A percentile compares a stretch with the other conserved stretches of the same genome.
phyloP scores from a whole-genome alignment of 164 flowering plant species.

The grape (Vitis vinifera) region DNA sequence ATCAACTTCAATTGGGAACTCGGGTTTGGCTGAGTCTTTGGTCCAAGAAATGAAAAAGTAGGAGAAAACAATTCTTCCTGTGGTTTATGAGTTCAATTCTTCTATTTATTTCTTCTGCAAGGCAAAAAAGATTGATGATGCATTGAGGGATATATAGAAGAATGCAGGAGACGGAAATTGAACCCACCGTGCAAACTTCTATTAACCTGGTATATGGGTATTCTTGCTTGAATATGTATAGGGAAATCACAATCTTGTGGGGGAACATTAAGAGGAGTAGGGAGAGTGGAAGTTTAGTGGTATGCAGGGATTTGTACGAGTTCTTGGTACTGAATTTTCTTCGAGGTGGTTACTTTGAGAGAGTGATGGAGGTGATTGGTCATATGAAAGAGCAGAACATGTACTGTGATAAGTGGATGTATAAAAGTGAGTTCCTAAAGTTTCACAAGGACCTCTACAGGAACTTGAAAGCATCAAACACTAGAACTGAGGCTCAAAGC shows the following conservation, averaged over 20 bases:
- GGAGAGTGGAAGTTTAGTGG: constrained; percentile 25
- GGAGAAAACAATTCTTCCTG: constrained; percentile 21
- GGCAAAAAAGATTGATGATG: constrained; percentile 89
- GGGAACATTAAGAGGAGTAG: constrained; percentile 79
- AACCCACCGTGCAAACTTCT: constrained; percentile 64
- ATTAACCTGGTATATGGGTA: constrained; percentile 48
- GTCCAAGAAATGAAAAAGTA: constrained; percentile 34
- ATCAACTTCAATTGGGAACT: constrained; percentile 15
- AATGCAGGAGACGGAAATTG: constrained; percentile 54
- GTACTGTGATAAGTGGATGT: constrained; percentile 65
- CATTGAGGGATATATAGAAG: constrained; percentile 49
- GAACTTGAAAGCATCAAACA: constrained; percentile 49
- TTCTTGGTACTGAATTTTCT: constrained; percentile 60
- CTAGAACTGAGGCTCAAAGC: constrained; percentile 65
- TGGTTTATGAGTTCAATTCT: constrained; percentile 58
- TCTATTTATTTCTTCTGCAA: constrained; percentile 77
- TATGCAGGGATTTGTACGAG: constrained; percentile 61
- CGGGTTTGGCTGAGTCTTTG: constrained; percentile 40
- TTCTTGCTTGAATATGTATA: constrained; percentile 62
- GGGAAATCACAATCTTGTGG: constrained; percentile 81
- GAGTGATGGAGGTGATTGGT: constrained; percentile 70
- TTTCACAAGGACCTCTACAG: constrained; percentile 72
- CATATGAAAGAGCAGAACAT: constrained; percentile 49
- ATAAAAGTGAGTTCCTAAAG: constrained; percentile 63
- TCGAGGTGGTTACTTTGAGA: constrained; percentile 87